A percentile compares a stretch with the other conserved stretches of the same genome.
phyloP scores from a whole-genome alignment of 2,329 filamentous ascomycete species.

The Chaetomium sp. region DNA sequence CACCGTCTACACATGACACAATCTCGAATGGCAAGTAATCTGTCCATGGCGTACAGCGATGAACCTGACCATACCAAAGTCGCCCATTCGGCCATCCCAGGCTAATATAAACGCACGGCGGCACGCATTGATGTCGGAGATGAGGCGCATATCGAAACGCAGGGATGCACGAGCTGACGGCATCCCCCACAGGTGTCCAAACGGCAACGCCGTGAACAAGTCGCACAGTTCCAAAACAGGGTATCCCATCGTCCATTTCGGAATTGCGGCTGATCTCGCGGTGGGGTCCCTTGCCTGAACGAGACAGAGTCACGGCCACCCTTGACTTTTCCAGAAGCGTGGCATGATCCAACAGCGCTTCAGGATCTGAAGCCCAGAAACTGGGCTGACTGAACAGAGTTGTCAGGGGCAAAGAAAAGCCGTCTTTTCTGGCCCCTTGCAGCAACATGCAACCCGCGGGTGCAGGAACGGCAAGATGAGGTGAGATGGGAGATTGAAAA shows the following conservation, averaged over 20 bases:
- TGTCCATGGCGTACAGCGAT: slow-evolving; percentile 12
- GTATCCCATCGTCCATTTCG: slow-evolving; percentile 12
- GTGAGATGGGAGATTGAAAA: slow-evolving; percentile 18
- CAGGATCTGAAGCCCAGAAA: slow-evolving; percentile 24
- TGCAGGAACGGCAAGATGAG: slow-evolving; percentile 10
- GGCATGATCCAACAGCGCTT: slow-evolving; percentile 3
- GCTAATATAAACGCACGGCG: slow-evolving; percentile 16
- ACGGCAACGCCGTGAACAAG: background rate
- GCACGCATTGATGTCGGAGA: slow-evolving; percentile 44
- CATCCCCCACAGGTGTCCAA: background rate
- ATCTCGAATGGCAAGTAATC: slow-evolving; percentile 22
- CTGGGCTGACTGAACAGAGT: slow-evolving; percentile 24
- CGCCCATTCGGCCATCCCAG: background rate
- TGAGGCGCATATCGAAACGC: slow-evolving; percentile 39
- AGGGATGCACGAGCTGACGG: slow-evolving; percentile 27
- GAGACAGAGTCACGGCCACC: background rate
- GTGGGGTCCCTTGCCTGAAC: slow-evolving; percentile 7
- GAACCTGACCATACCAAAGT: background rate
- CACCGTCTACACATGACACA: slow-evolving; percentile 26
- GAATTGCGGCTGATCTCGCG: slow-evolving; percentile 24
- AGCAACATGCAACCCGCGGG: slow-evolving; percentile 4
- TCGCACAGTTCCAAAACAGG: slow-evolving; percentile 10
- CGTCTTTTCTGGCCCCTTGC: slow-evolving; percentile 9
- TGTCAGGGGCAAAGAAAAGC: background rate
- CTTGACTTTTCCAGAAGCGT: slow-evolving; percentile 14